Evolutionary conservation across 331 rosid genomes (phyloP).

Genomic region (Spiraea crenata): DNA sequence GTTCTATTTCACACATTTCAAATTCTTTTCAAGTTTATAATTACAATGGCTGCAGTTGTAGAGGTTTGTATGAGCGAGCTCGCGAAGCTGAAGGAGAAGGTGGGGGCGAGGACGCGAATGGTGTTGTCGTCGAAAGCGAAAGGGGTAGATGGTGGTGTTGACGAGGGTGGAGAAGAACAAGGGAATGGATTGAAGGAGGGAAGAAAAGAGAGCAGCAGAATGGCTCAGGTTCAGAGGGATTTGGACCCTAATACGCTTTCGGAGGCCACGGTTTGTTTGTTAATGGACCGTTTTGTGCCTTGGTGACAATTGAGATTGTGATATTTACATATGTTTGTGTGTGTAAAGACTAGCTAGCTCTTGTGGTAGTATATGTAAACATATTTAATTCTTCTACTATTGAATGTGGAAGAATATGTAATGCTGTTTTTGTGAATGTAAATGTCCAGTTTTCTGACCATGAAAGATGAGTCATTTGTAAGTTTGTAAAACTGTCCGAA

Average conservation of each 20-base stretch:
- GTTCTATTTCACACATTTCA: too few relatives aligned
- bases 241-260: slow-evolving; percentile 39
- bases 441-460: background rate
- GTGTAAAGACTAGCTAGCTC: too few relatives aligned
- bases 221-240: slow-evolving; percentile 16
- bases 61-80: slow-evolving; percentile 71
- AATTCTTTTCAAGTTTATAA: background rate
- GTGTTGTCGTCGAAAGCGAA: slow-evolving; percentile 29
- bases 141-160: slow-evolving; percentile 22
- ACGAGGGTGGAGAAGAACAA: slow-evolving; percentile 3
- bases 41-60: slow-evolving; percentile 61
- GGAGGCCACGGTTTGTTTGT: slow-evolving; percentile 64
- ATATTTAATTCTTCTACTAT: background rate
- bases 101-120: slow-evolving; percentile 28
- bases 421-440: background rate
- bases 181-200: slow-evolving; percentile 9
- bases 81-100: slow-evolving; percentile 52
- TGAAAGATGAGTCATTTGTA: background rate
- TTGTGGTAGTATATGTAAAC: background rate
- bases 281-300: slow-evolving; percentile 86
- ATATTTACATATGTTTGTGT: too few relatives aligned
- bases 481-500: too few relatives aligned
- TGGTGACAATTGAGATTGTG: slow-evolving; percentile 31
- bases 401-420: background rate
- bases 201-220: slow-evolving; percentile 10